Evolutionary conservation across 2,329 filamentous ascomycete species (phyloP), one percentile per base, ranked within the genome.

Genomic region (Phoma sp.): DNA sequence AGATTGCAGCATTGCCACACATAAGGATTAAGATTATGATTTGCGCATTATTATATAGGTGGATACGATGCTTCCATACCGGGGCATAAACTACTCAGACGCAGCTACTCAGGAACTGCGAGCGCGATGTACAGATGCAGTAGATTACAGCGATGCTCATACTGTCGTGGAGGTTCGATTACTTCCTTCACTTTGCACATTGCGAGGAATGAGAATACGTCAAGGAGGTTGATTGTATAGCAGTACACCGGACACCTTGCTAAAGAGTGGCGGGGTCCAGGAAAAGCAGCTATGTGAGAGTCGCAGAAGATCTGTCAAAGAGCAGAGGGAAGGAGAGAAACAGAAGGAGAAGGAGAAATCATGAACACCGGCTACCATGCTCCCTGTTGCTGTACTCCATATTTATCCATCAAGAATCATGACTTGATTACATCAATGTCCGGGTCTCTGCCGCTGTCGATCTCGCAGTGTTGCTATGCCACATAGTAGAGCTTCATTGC

Each of bases 401-500:
- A 7, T 39, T 24, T 6, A 17, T 33, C 21, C 38, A 10, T 27
- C 31, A 13, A 19, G 24, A 6, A 24, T 19, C 12, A 4, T 27
- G 17, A 8, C 9, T 10, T 17, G 1, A 17, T 29, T 10, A 9
- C 10, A 38, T 5, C 12, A 3, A 13, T 39, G 12, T 22, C 19
- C 12, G 5, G 22, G 4, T 10, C 27, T 15, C 10, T 21, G 21
- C 19, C n/a, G 17, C 6, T 22, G 7, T 17, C 24, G 22, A 19
- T 15, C n/a, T 19, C 22, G n/a, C 13, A 17, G 6, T 9, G 5
- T 6, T 1, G 35, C 46, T 60, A 74, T n/a, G 69, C 69, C 43
- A 74, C 73, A 50, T 76, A 77, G 54, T 68, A 87, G 54, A 88
- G 79, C 76, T 84, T 86, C 61, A 88, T 79, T 29, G 85, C 81